A percentile compares a stretch with the other conserved stretches of the same genome.
Conservation (phyloP, 1,139 yeast genomes). For the Schwanniomyces etchellsii region DNA sequence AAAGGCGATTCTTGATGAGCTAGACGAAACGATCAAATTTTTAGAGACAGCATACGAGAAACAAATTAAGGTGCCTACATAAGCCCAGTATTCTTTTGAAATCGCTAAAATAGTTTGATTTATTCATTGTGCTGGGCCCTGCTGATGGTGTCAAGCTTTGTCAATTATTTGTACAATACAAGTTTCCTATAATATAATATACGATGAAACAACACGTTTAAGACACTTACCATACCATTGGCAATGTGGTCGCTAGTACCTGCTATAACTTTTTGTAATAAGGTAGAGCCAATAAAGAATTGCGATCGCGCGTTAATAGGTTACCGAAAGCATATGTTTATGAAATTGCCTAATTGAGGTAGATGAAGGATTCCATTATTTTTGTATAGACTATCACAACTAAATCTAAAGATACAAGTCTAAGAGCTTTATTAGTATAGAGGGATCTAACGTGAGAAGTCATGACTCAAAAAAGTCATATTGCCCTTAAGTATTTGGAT, state of each 20-base stretch:
- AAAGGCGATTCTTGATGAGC: constrained; percentile 24
- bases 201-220: too few species aligned
- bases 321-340: constrained; percentile 2
- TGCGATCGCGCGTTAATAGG: not conserved
- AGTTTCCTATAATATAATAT: too few species aligned
- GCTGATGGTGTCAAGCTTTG: too few species aligned
- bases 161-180: too few species aligned
- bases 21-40: constrained; percentile 26
- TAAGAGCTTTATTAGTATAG: too few species aligned
- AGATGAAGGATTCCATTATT: constrained; percentile 1
- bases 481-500: constrained; percentile 31
- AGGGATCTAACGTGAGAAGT: constrained; percentile 11
- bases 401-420: too few species aligned
- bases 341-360: constrained; percentile 3
- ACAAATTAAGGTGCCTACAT: constrained; percentile 6
- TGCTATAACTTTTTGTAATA: too few species aligned
- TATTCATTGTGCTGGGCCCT: too few species aligned
- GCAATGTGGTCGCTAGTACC: too few species aligned
- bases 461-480: constrained; percentile 19
- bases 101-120: too few species aligned
- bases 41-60: constrained; percentile 18
- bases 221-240: too few species aligned
- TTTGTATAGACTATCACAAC: not conserved
- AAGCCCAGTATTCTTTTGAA: not conserved
- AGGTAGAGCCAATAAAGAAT: too few species aligned